A percentile compares a stretch with the other conserved stretches of the same genome.
These are phyloP conservation scores for Aquilaria sinensis DNA, from an alignment of 345 rosid species.

Conservation along the genomic window DNA sequence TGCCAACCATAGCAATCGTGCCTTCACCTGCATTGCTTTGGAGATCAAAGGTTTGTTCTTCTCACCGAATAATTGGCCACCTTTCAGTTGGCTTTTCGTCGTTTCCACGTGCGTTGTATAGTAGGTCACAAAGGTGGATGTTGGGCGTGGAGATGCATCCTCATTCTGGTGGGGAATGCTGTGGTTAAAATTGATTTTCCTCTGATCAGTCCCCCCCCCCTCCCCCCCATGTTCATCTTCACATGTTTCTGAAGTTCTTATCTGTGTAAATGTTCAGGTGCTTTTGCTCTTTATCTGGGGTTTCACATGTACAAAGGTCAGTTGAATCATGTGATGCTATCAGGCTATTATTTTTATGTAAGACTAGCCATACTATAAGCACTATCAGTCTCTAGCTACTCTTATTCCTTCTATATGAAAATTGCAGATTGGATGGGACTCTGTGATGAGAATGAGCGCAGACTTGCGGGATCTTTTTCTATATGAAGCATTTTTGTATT, in stretches of 20 bases:
- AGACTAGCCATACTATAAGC: not conserved
- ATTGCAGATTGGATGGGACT: slow-evolving; percentile 86
- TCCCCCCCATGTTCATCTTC: not conserved
- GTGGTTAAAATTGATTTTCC: not conserved
- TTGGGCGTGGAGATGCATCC: not conserved
- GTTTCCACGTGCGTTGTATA: not conserved
- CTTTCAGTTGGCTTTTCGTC: not conserved
- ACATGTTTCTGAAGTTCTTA: slow-evolving; percentile 13
- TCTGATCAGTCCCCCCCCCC: no score
- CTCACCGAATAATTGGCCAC: not conserved
- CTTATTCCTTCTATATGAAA: slow-evolving; percentile 5
- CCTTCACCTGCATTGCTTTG: slow-evolving; percentile 63
- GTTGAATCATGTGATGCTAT: slow-evolving; percentile 10
- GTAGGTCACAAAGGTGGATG: not conserved
- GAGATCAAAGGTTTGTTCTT: slow-evolving; percentile 72
- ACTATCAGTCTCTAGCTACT: slow-evolving; percentile 4
- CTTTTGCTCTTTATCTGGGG: slow-evolving; percentile 68
- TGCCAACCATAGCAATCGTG: slow-evolving; percentile 45
- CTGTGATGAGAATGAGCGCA: slow-evolving; percentile 88
- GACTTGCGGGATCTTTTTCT: slow-evolving; percentile 82
- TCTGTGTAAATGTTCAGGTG: slow-evolving; percentile 46
- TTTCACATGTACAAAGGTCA: slow-evolving; percentile 86
- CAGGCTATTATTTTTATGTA: not conserved
- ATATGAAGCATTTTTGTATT: slow-evolving; percentile 92
- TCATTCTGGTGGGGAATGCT: not conserved